These are phyloP conservation scores for Ciborinia camelliae DNA, from an alignment of 2,329 filamentous ascomycete species.

Conservation along the genomic window DNA sequence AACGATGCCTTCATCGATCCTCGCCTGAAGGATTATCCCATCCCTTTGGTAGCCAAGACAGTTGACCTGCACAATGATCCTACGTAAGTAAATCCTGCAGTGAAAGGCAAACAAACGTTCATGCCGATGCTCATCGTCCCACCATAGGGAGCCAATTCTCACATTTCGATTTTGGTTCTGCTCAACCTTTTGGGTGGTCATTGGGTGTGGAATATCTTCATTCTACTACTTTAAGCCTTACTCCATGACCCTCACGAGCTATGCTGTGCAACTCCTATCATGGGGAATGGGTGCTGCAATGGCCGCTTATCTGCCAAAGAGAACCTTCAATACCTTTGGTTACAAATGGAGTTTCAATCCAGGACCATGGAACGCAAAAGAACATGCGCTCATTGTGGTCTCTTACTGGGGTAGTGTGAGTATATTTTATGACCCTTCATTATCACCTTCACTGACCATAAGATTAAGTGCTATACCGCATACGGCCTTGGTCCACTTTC, in stretches of 20 bases:
- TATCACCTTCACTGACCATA: constrained; percentile 64
- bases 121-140: background rate
- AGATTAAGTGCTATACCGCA: constrained; percentile 32
- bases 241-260: constrained; percentile 31
- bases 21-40: constrained; percentile 36
- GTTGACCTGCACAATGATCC: constrained; percentile 38
- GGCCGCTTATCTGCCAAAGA: constrained; percentile 33
- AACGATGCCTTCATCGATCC: constrained; percentile 37
- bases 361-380: constrained; percentile 66
- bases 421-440: constrained; percentile 50
- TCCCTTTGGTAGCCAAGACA: constrained; percentile 38
- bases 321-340: constrained; percentile 31
- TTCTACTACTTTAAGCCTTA: constrained; percentile 40
- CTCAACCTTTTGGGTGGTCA: constrained; percentile 37
- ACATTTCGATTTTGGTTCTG: constrained; percentile 38
- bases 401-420: constrained; percentile 32
- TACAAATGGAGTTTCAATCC: constrained; percentile 51
- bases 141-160: constrained; percentile 35
- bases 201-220: constrained; percentile 35
- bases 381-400: constrained; percentile 62
- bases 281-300: constrained; percentile 38
- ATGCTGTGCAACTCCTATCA: constrained; percentile 37
- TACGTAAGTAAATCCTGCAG: constrained; percentile 24
- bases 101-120: background rate
- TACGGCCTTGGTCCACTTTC: constrained; percentile 59